A percentile compares a stretch with the other conserved stretches of the same genome.
phyloP scores from a whole-genome alignment of 2,329 filamentous ascomycete genomes.

The Fusarium siculi region DNA sequence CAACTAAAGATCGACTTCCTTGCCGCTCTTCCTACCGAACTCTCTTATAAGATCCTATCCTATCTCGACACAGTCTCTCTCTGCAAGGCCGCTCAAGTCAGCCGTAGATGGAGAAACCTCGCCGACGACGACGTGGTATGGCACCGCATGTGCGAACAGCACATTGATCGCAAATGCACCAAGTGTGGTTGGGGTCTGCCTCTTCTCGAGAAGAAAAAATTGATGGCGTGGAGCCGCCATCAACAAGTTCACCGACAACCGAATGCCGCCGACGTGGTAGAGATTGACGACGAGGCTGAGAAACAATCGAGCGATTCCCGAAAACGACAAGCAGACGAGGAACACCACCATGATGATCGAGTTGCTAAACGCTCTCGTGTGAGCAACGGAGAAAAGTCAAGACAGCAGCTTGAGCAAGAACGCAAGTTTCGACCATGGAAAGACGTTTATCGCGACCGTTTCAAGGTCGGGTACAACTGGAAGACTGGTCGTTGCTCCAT shows the following conservation, averaged over 20 bases:
- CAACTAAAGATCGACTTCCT: conserved; percentile 98
- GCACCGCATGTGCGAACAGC: conserved; percentile 97
- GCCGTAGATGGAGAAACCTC: conserved; percentile 83
- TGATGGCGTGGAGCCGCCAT: conserved; percentile 87
- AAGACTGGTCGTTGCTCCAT: conserved; percentile 91
- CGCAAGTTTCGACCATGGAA: conserved; percentile 82
- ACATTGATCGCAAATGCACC: conserved; percentile 91
- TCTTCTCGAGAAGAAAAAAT: conserved; percentile 84
- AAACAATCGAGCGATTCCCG: conserved; percentile 42
- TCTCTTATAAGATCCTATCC: conserved; percentile 92
- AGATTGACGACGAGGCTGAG: conserved; percentile 40
- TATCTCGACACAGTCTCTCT: conserved; percentile 93
- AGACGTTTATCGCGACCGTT: conserved; percentile 94
- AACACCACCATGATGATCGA: conserved; percentile 41
- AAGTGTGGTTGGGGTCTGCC: conserved; percentile 97
- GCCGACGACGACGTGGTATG: conserved; percentile 99
- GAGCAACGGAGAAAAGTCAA: conserved; percentile 39
- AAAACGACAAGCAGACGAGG: conserved; percentile 49
- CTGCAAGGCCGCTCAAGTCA: conserved; percentile 96
- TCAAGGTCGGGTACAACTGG: conserved; percentile 97
- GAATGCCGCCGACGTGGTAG: conserved; percentile 37
- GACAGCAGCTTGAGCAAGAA: conserved; percentile 53
- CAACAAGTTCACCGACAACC: conserved; percentile 70
- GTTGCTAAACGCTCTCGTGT: conserved; percentile 50
- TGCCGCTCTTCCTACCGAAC: conserved; percentile 85